phyloP scores from a whole-genome alignment of 2,329 filamentous ascomycete species.

The Cladosporium sphaerospermum region DNA sequence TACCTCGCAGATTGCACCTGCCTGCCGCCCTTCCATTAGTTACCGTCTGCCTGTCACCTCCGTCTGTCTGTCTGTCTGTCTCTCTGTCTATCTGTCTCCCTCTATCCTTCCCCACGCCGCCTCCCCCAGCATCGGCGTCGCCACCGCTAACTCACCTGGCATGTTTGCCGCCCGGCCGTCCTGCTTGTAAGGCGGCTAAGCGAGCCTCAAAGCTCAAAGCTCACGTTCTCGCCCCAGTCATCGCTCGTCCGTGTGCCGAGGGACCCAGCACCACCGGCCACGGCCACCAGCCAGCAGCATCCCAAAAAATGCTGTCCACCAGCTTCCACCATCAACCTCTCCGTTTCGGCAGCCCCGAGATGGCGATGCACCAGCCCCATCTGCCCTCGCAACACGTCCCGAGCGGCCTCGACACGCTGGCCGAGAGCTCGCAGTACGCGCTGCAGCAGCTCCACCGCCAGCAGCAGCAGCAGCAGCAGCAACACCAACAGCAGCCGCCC shows the following conservation, averaged over 20 bases:
- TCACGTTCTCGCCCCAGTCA: constrained; percentile 11
- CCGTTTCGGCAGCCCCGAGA: constrained; percentile 22
- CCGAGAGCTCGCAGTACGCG: constrained; percentile 63
- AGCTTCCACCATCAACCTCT: constrained; percentile 22
- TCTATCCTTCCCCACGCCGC: not conserved
- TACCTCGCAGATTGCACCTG: constrained; percentile 9
- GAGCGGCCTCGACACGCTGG: constrained; percentile 55
- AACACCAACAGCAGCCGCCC: constrained; percentile 29
- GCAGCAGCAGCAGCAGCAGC: constrained; percentile 32
- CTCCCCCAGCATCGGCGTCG: not conserved
- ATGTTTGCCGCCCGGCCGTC: constrained; percentile 6
- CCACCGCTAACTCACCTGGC: not conserved
- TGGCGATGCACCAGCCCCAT: constrained; percentile 21
- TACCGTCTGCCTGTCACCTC: too few relatives aligned
- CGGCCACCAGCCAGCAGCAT: not conserved
- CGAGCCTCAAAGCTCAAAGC: constrained; percentile 10
- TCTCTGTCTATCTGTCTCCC: not conserved
- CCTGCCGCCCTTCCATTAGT: not conserved
- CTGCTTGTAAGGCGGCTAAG: constrained; percentile 11
- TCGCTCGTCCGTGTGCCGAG: constrained; percentile 11
- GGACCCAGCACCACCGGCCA: not conserved
- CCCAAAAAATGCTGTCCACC: constrained; percentile 24
- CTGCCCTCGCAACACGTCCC: constrained; percentile 15
- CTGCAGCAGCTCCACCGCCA: constrained; percentile 64
- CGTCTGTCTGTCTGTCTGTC: too few relatives aligned